Conservation (phyloP, 345 rosid genomes). For the Citrus sp. region DNA sequence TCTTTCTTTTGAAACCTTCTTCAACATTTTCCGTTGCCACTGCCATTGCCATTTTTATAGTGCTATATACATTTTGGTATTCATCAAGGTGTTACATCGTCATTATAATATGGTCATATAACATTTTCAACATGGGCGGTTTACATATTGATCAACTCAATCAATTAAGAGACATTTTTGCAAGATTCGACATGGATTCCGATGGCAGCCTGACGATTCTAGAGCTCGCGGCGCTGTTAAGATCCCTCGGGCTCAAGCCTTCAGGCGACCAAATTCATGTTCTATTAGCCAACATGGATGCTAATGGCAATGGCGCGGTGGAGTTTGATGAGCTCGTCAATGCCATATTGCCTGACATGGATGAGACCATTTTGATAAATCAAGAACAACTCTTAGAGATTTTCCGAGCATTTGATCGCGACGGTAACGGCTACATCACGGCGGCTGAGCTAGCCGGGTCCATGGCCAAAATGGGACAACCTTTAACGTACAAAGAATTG, state of each 20-base stretch:
- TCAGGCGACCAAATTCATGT: conserved; percentile 71
- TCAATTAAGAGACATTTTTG: conserved; percentile 59
- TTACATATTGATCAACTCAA: conserved; percentile 38
- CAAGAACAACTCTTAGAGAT: conserved; percentile 58
- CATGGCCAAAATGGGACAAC: conserved; percentile 92
- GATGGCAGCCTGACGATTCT: conserved; percentile 91
- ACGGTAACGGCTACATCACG: conserved; percentile 77
- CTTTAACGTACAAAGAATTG: conserved; percentile 63
- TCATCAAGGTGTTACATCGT: no score
- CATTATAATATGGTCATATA: background rate
- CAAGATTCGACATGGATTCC: conserved; percentile 77
- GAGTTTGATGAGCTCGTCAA: conserved; percentile 78
- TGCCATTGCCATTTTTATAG: background rate
- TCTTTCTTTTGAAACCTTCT: background rate
- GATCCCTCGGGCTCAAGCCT: conserved; percentile 76
- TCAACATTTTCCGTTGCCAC: background rate
- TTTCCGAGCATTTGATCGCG: conserved; percentile 68
- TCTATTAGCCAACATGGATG: conserved; percentile 67
- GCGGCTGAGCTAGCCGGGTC: conserved; percentile 76
- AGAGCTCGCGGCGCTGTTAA: conserved; percentile 80
- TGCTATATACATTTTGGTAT: no score
- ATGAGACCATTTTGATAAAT: conserved; percentile 48
- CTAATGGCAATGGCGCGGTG: conserved; percentile 73
- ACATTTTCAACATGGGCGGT: background rate
- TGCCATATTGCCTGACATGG: conserved; percentile 52